A percentile compares a stretch with the other conserved stretches of the same genome.
phyloP scores from a whole-genome alignment of 164 flowering plant genomes.

The Umbellularia californica region DNA sequence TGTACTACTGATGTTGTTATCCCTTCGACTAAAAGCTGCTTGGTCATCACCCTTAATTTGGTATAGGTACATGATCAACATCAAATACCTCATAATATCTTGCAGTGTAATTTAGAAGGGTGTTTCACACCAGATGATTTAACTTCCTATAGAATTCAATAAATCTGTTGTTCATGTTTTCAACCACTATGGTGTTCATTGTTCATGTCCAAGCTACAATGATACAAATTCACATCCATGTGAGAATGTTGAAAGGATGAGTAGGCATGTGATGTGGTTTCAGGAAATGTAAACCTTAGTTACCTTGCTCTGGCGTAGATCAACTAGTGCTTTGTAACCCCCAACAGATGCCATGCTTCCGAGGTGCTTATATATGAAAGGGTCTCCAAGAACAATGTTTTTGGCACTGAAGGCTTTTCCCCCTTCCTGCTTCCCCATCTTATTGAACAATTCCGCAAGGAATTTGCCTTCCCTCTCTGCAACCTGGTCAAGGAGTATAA shows the following conservation, averaged over 20 bases:
- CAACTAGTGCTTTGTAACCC: slow-evolving; percentile 79
- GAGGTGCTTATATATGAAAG: slow-evolving; percentile 77
- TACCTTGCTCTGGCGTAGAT: slow-evolving; percentile 77
- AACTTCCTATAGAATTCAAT: no score
- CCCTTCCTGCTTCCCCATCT: slow-evolving; percentile 53
- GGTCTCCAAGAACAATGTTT: slow-evolving; percentile 56
- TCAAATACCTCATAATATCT: no score
- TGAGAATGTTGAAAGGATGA: background rate
- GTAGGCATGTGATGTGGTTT: background rate
- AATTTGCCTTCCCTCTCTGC: slow-evolving; percentile 87
- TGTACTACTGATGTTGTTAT: no score
- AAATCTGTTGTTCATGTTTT: no score
- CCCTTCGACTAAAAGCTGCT: no score
- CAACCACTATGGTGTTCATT: no score
- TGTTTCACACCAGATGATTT: no score
- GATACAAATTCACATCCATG: background rate
- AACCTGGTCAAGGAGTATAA: slow-evolving; percentile 37
- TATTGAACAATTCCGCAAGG: slow-evolving; percentile 52
- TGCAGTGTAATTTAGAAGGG: no score
- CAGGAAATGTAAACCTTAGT: background rate
- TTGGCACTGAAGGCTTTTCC: slow-evolving; percentile 58
- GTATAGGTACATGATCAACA: no score
- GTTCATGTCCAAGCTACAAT: background rate
- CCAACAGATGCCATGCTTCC: slow-evolving; percentile 94
- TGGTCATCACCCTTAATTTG: no score